Conservation (phyloP, 140 eudicot species). For the Oenanthe javanica region DNA sequence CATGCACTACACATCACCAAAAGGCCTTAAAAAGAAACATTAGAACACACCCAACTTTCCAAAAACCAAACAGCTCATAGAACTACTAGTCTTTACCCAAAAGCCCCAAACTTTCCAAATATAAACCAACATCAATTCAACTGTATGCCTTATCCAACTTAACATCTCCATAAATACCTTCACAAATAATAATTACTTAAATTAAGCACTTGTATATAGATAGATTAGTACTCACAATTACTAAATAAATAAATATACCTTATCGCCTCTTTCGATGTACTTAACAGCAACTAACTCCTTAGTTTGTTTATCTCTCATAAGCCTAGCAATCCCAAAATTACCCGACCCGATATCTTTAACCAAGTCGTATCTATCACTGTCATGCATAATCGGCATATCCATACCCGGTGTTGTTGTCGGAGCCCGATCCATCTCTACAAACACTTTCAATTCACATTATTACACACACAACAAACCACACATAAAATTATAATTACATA, state of each 20-base stretch:
- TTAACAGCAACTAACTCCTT: conserved; percentile 86
- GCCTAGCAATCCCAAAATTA: conserved; percentile 82
- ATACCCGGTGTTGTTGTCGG: conserved; percentile 37
- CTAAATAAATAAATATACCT: conserved; percentile 27
- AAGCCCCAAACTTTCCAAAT: conserved; percentile 18
- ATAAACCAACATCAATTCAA: conserved; percentile 16
- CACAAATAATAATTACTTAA: too few species aligned
- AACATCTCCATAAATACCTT: neutral
- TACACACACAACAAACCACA: neutral
- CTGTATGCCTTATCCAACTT: conserved; percentile 3
- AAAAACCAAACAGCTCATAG: neutral
- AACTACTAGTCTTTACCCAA: neutral
- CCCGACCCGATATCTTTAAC: conserved; percentile 86
- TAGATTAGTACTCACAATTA: neutral
- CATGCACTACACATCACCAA: neutral
- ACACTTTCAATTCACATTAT: conserved; percentile 18
- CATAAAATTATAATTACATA: neutral
- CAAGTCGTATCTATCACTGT: conserved; percentile 81
- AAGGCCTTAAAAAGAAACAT: neutral
- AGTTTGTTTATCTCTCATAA: conserved; percentile 81
- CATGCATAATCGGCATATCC: conserved; percentile 94
- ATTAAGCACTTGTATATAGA: neutral
- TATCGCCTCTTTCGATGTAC: conserved; percentile 87
- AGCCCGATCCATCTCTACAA: conserved; percentile 56
- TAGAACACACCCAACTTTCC: conserved; percentile 1